These are phyloP conservation scores for Notholithocarpus densiflorus DNA, from an alignment of 306 rosid species.

Conservation along the genomic window DNA sequence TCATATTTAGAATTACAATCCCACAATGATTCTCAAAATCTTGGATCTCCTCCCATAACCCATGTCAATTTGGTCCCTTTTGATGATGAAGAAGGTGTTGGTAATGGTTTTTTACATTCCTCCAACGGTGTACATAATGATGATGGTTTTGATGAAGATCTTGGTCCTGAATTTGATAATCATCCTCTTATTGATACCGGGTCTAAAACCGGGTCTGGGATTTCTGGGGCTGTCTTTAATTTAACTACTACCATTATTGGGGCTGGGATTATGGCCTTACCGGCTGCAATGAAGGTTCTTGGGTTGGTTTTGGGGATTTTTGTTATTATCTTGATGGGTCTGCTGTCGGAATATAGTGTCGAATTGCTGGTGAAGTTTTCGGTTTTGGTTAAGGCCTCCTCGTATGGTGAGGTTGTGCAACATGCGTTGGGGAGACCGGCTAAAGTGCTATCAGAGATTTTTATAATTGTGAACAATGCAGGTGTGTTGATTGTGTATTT, in stretches of 20 bases:
- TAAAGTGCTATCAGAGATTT: conserved; percentile 68
- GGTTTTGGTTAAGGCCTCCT: conserved; percentile 58
- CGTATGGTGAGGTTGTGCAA: conserved; percentile 91
- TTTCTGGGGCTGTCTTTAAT: conserved; percentile 87
- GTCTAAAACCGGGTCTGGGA: conserved; percentile 50
- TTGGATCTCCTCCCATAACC: conserved; percentile 7
- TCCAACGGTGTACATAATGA: conserved; percentile 32
- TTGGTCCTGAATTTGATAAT: conserved; percentile 51
- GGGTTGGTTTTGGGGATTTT: conserved; percentile 67
- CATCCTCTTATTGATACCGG: conserved; percentile 59
- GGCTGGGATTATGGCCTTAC: conserved; percentile 94
- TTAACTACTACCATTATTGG: conserved; percentile 86
- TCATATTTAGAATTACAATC: conserved; percentile 67
- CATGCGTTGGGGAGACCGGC: conserved; percentile 71
- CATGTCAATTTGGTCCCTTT: conserved; percentile 9
- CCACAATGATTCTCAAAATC: conserved; percentile 32
- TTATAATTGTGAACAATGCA: conserved; percentile 77
- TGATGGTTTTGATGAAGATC: conserved; percentile 45
- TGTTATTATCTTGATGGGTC: conserved; percentile 70
- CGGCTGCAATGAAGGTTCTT: conserved; percentile 96
- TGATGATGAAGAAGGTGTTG: conserved; percentile 37
- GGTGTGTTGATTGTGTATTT: conserved; percentile 85
- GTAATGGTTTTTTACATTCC: conserved; percentile 31
- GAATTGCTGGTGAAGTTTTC: conserved; percentile 70
- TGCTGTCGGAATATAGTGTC: conserved; percentile 78